Evolutionary conservation across 768 basidiomycete genomes (phyloP).

Genomic region (Tricholoma sp.): DNA sequence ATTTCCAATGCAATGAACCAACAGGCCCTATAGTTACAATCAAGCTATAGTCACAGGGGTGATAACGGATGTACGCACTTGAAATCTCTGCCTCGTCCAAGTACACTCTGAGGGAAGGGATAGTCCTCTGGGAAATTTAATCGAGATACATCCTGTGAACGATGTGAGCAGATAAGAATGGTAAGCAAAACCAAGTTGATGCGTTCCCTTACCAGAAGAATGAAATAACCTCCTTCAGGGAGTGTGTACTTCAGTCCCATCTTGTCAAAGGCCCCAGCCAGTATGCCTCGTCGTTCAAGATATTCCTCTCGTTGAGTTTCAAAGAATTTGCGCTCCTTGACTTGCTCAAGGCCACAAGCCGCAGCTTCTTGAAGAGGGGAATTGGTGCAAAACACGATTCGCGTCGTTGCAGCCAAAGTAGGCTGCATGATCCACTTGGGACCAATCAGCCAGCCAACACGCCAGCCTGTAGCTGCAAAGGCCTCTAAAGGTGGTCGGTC

Average conservation of each 20-base stretch:
- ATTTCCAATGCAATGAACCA: conserved; percentile 94
- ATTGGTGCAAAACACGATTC: conserved; percentile 94
- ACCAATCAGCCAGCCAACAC: conserved; percentile 94
- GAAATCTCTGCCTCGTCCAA: conserved; percentile 86
- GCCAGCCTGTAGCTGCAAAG: conserved; percentile 97
- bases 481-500: conserved; percentile 52
- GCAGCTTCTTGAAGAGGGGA: conserved; percentile 94
- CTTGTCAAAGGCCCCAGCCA: conserved; percentile 74
- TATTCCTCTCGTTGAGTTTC: conserved; percentile 74
- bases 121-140: conserved; percentile 82
- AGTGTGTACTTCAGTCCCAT: conserved; percentile 81
- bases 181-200: background rate
- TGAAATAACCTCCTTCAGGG: conserved; percentile 90
- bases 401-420: conserved; percentile 84
- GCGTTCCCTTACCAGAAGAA: conserved; percentile 61
- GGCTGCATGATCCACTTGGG: conserved; percentile 78
- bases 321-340: conserved; percentile 67
- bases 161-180: background rate
- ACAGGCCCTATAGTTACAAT: conserved; percentile 53
- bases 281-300: conserved; percentile 67
- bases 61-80: conserved; percentile 34
- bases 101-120: conserved; percentile 68
- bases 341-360: conserved; percentile 85
- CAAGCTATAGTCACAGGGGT: background rate
- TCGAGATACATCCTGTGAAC: conserved; percentile 61